These are phyloP conservation scores for Russula ochroleuca DNA, from an alignment of 768 basidiomycete genomes.

Conservation along the genomic window DNA sequence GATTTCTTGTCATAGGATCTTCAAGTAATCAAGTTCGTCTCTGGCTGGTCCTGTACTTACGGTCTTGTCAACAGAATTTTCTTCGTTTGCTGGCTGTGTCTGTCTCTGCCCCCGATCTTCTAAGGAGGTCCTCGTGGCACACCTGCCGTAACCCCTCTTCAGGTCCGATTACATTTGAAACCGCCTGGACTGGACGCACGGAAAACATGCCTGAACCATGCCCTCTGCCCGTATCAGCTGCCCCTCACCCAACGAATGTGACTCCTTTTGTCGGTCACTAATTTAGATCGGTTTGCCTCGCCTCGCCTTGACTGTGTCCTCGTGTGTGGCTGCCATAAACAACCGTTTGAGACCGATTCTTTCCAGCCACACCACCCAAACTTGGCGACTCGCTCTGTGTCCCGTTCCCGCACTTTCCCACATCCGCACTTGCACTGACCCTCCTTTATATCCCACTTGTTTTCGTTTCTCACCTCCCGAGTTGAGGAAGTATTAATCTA, in stretches of 20 bases:
- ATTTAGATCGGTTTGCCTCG: conserved; percentile 14
- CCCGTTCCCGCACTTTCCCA: conserved; percentile 15
- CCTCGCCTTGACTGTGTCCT: conserved; percentile 17
- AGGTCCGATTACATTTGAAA: background rate
- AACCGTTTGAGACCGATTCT: background rate
- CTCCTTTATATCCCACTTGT: conserved; percentile 18
- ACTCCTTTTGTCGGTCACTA: background rate
- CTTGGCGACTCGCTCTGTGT: conserved; percentile 12
- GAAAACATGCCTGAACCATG: conserved; percentile 22
- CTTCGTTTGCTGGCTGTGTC: background rate
- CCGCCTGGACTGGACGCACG: background rate
- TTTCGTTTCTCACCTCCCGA: conserved; percentile 15
- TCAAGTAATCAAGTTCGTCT: background rate
- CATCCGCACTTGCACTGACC: conserved; percentile 16
- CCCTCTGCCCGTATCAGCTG: background rate
- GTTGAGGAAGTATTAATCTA: conserved; percentile 18
- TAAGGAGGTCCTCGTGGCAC: background rate
- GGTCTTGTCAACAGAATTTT: background rate
- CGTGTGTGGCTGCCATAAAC: conserved; percentile 14
- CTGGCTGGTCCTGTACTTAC: no score
- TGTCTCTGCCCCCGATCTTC: background rate
- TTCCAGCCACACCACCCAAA: conserved; percentile 17
- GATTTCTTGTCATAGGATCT: no score
- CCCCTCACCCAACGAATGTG: conserved; percentile 1
- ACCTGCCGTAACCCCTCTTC: conserved; percentile 12